Base-by-base conservation (phyloP, 208 protist genomes). In the Histomonas meleagridis region DNA sequence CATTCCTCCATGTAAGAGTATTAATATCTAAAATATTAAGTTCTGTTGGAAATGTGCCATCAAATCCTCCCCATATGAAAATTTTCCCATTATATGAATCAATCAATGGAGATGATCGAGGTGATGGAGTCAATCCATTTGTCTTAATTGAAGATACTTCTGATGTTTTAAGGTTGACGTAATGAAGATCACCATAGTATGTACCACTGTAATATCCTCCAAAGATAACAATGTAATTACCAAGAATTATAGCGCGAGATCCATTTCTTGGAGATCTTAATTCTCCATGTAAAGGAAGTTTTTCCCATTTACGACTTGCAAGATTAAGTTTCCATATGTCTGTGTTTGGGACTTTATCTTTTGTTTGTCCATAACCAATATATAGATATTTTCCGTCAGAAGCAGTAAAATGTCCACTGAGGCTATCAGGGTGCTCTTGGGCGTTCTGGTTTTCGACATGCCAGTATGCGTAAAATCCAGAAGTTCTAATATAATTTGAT, bases 21-120 rank as follows among this genome's bases (percentile, higher is more conserved):
- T 79, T 35, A 9, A 49, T 28, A 23, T 49, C 12, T n/a, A 49
- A 7, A 79, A 49, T 18, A 28, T 51, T 49, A 23, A 79, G 28
- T 28, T 79, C 23, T 10, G 46, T 79, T 40, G 49, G 4, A n/a
- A 79, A 49, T 79, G 46, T 79, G 18, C n/a, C 32, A 51, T 79
- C 49, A 43, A 79, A 79, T 51, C 70, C 70, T 48, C 70, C 70
- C 70, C 70, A 79, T 18, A 79, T 51, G 18, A 51, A 79, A 49
- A 79, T 51, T 49, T 79, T 79, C 14, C 23, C 5, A 23, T 79
- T 49, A 23, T 35, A 79, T 48, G n/a, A 35, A 0, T 18, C 40
- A 7, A 79, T 79, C 26, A 79, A 23, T 23, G n/a, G 5, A 46
- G 40, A 32, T 49, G 70, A 46, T 5, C 32, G 4, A n/a, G 70